Evolutionary conservation across 352 stramenopile genomes (phyloP).

Genomic region (Globisporangium canariense): DNA sequence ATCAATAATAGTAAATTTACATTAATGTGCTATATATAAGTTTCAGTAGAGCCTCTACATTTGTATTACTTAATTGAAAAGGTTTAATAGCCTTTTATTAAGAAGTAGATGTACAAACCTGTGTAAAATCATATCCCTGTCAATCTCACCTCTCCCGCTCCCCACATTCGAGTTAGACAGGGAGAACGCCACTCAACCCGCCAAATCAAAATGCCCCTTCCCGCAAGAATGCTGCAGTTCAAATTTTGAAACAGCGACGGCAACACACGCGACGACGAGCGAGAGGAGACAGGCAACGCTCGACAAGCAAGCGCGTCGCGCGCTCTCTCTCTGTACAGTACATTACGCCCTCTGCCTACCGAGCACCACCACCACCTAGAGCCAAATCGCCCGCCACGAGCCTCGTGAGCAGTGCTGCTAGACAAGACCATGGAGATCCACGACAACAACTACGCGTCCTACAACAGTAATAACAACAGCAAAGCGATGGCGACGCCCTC

Average conservation of each 20-base stretch:
- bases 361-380: background rate
- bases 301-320: background rate
- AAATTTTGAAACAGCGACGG: background rate
- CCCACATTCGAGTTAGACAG: background rate
- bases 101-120: background rate
- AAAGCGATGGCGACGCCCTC: constrained; percentile 12
- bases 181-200: background rate
- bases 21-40: background rate
- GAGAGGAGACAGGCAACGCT: background rate
- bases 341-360: background rate
- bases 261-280: background rate
- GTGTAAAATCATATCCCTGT: background rate
- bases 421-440: constrained; percentile 42
- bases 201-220: background rate
- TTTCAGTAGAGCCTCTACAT: background rate
- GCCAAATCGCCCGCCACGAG: background rate
- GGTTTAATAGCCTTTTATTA: background rate
- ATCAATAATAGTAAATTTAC: background rate
- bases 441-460: constrained; percentile 11
- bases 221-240: background rate
- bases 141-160: background rate
- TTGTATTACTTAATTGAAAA: background rate
- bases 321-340: background rate
- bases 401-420: constrained; percentile 12
- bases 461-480: background rate